Conservation (phyloP, 1,284 basidiomycete genomes). For the Tilletia horrida region DNA sequence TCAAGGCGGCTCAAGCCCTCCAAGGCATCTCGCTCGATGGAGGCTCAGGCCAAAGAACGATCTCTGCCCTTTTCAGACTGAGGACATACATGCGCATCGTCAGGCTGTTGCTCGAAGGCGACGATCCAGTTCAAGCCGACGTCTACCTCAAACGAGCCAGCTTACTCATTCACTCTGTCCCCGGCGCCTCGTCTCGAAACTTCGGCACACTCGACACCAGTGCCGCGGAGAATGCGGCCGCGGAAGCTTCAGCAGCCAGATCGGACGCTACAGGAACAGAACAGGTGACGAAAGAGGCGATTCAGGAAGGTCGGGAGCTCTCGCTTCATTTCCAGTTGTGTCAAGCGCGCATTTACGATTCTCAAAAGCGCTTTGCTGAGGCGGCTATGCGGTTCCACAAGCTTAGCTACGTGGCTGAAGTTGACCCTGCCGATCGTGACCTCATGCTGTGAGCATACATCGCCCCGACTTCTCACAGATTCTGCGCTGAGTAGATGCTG, state of each 20-base stretch:
- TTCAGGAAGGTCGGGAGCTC: conserved; percentile 32
- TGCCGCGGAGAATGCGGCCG: neutral
- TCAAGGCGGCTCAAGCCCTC: conserved; percentile 80
- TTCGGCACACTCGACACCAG: conserved; percentile 8
- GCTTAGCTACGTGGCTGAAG: conserved; percentile 58
- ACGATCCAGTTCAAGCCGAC: conserved; percentile 88
- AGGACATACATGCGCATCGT: conserved; percentile 89
- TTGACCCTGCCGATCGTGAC: conserved; percentile 36
- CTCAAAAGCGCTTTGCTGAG: conserved; percentile 83
- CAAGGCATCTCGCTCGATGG: conserved; percentile 81
- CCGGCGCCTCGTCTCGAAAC: conserved; percentile 29
- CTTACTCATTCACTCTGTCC: conserved; percentile 67
- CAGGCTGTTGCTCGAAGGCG: conserved; percentile 88
- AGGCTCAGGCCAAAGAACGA: conserved; percentile 69
- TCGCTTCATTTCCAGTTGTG: conserved; percentile 50
- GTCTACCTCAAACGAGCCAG: conserved; percentile 95
- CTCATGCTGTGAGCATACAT: conserved; percentile 35
- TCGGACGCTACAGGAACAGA: neutral
- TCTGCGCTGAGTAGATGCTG: neutral
- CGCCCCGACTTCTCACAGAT: neutral
- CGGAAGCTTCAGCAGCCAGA: neutral
- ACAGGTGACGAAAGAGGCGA: conserved; percentile 10
- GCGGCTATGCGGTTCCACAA: conserved; percentile 94
- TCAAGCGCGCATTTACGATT: conserved; percentile 84
- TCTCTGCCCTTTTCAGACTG: conserved; percentile 80